Base-by-base conservation (phyloP, 176 grass and related monocot species). In the Cocos nucifera region DNA sequence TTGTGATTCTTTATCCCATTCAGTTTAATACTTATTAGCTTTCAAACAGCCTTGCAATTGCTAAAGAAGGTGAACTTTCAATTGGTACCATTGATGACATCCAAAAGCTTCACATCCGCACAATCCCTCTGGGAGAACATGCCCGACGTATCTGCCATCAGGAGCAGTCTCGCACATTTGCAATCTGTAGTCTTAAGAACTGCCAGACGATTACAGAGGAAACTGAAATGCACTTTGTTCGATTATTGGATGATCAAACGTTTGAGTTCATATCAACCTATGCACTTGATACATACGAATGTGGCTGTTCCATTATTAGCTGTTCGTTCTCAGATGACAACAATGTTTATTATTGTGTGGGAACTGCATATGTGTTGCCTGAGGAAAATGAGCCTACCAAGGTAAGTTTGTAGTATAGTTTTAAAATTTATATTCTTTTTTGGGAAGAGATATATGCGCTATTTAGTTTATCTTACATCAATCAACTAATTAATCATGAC, bases 61-160 rank as follows among this genome's bases (percentile, higher is more conserved):
- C 86, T 66, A 97, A 97, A 82, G 78, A 97, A 82, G 84, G 87
- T 49, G 92, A 97, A 30, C 77, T 91, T 61, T 97, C 83, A 49
- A 97, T 91, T 63, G 92, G 92, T 57, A 88, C 87, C 17, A 97
- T 97, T 20, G 83, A 85, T 24, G 87, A 90, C 22, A 97, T 97
- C 49, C 87, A 91, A 64, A 97, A 91, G 70, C 78, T 97, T 68
- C 92, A 96, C 68, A 96, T 96, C 61, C 81, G 81, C 66, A 97
- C 84, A 3, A 91, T 91, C 55, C 87, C 74, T 15, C 79, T 91
- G 48, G 85, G 85, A 39, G 83, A 97, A 84, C 92, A 97, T 68
- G 74, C 87, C 52, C 84, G 81, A 0, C 72, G 81, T 15, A 97
- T 97, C 59, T 97, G 84, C 56, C 81, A 91, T 72, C 92, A 91